These are phyloP conservation scores for Friedmanniomyces simplex DNA, from an alignment of 495 filamentous ascomycete species.

Conservation along the genomic window DNA sequence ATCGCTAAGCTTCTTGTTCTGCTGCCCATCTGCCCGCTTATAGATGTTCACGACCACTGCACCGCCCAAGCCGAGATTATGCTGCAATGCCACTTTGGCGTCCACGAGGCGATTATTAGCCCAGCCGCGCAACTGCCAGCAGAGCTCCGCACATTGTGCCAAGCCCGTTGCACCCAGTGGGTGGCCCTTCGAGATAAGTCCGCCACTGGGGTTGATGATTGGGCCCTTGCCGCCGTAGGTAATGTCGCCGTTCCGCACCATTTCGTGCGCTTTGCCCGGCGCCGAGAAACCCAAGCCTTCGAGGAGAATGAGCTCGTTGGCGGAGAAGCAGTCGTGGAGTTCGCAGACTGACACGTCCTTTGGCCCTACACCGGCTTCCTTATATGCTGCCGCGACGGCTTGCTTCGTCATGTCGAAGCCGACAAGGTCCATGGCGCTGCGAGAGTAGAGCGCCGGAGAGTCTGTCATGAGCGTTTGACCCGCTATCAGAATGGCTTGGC, in stretches of 20 bases:
- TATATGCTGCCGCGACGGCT: slow-evolving; percentile 55
- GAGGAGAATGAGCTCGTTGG: slow-evolving; percentile 85
- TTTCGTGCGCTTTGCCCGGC: slow-evolving; percentile 80
- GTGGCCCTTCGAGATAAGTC: slow-evolving; percentile 92
- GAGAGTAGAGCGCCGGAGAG: slow-evolving; percentile 57
- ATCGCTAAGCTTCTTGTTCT: slow-evolving; percentile 43
- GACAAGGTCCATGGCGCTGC: slow-evolving; percentile 73
- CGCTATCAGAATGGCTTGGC: slow-evolving; percentile 75
- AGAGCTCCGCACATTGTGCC: slow-evolving; percentile 89
- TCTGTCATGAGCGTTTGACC: slow-evolving; percentile 85
- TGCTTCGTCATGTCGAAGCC: slow-evolving; percentile 73
- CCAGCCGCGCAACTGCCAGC: slow-evolving; percentile 94
- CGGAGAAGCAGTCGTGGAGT: slow-evolving; percentile 93
- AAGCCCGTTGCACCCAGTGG: slow-evolving; percentile 87
- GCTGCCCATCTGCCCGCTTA: slow-evolving; percentile 68
- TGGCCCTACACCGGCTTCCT: slow-evolving; percentile 60
- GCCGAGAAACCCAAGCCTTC: slow-evolving; percentile 74
- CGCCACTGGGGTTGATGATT: slow-evolving; percentile 79
- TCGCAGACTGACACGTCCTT: slow-evolving; percentile 75
- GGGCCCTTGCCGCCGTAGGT: slow-evolving; percentile 68
- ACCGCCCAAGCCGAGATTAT: slow-evolving; percentile 88
- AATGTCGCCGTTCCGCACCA: slow-evolving; percentile 82
- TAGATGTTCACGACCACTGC: slow-evolving; percentile 89
- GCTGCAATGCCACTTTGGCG: slow-evolving; percentile 64
- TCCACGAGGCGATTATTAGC: slow-evolving; percentile 75